These are phyloP conservation scores for Penicillium vulpinum DNA, from an alignment of 2,329 filamentous ascomycete species.

Conservation along the genomic window DNA sequence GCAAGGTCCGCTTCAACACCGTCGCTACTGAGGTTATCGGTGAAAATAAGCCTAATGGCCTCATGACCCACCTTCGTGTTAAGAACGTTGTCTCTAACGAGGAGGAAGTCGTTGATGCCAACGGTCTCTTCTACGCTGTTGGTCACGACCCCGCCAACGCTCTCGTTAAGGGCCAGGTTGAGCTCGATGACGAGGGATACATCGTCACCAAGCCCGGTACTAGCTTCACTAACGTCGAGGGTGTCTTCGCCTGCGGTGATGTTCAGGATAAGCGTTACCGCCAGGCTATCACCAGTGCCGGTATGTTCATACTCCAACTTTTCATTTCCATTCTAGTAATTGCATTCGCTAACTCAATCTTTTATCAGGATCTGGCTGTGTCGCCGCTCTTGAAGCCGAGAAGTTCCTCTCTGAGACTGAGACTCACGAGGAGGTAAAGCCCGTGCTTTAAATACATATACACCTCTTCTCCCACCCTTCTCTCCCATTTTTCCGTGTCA, in stretches of 20 bases:
- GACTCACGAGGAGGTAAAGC: slow-evolving; percentile 43
- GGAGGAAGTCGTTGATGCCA: slow-evolving; percentile 82
- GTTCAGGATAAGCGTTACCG: slow-evolving; percentile 98
- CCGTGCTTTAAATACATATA: slow-evolving; percentile 53
- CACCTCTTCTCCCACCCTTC: not conserved
- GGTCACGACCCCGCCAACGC: slow-evolving; percentile 90
- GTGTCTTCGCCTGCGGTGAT: slow-evolving; percentile 94
- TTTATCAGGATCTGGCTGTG: slow-evolving; percentile 76
- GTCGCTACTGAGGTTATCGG: slow-evolving; percentile 81
- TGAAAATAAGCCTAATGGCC: slow-evolving; percentile 67
- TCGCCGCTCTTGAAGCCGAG: slow-evolving; percentile 93
- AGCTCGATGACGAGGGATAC: slow-evolving; percentile 88
- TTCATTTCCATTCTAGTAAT: not conserved
- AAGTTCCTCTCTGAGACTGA: slow-evolving; percentile 83
- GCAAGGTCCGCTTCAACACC: slow-evolving; percentile 84
- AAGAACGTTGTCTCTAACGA: slow-evolving; percentile 74
- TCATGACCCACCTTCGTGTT: slow-evolving; percentile 86
- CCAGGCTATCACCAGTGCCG: slow-evolving; percentile 96
- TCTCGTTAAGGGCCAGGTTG: slow-evolving; percentile 87
- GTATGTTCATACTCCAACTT: slow-evolving; percentile 59
- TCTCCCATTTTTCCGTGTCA: not conserved
- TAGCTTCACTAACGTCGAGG: slow-evolving; percentile 80
- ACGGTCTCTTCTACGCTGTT: slow-evolving; percentile 94
- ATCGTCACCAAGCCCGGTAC: slow-evolving; percentile 86
- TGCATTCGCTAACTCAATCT: slow-evolving; percentile 23